Evolutionary conservation across 306 rosid species (phyloP).

Genomic region (Vachellia pachyceras): DNA sequence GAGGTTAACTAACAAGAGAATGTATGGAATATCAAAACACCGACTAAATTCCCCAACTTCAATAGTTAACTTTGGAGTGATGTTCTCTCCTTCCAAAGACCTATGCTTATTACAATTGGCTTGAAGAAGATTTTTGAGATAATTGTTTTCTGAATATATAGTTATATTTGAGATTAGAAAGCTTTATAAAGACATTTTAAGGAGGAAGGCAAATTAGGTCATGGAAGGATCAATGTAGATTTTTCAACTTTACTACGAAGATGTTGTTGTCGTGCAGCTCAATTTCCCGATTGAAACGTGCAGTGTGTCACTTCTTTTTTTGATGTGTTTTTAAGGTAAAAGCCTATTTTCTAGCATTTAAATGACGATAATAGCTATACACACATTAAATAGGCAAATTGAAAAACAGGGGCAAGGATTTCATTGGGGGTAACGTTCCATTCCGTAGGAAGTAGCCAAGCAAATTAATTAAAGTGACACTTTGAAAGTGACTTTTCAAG

Average conservation of each 20-base stretch:
- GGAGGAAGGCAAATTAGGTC: neutral
- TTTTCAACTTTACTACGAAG: neutral
- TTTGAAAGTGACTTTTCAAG: neutral
- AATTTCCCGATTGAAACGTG: neutral
- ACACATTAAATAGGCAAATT: neutral
- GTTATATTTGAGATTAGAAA: too few species aligned
- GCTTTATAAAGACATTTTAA: too few species aligned
- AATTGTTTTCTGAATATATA: too few species aligned
- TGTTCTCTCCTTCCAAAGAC: too few species aligned
- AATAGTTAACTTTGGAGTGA: too few species aligned
- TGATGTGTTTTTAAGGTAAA: neutral
- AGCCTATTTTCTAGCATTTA: neutral
- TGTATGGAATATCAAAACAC: too few species aligned
- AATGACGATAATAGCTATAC: neutral
- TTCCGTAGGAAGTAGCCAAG: neutral
- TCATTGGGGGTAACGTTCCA: neutral
- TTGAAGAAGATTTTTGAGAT: too few species aligned
- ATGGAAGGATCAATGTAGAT: neutral
- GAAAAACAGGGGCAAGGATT: neutral
- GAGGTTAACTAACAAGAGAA: too few species aligned
- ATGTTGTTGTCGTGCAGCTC: neutral
- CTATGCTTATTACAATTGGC: too few species aligned
- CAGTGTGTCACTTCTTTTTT: neutral
- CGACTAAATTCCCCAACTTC: too few species aligned
- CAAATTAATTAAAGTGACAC: neutral